Conservation (phyloP, 78 protist genomes). For the Tieghemostelium lacteum region DNA sequence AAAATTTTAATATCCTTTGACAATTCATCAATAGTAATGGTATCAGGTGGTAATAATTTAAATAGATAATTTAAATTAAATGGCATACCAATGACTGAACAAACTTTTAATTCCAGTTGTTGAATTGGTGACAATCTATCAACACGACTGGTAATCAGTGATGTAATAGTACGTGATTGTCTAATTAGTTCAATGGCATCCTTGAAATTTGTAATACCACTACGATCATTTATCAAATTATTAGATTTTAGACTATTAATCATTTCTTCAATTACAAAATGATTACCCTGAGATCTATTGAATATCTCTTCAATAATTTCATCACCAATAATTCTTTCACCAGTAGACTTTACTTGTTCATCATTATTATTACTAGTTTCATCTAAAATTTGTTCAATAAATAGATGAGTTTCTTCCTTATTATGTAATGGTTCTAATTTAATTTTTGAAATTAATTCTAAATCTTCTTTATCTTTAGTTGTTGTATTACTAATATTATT, state of each 20-base stretch:
- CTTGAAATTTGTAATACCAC: neutral
- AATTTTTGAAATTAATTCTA: slow-evolving; percentile 11
- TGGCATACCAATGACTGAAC: slow-evolving; percentile 77
- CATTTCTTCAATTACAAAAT: slow-evolving; percentile 75
- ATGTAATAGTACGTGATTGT: slow-evolving; percentile 57
- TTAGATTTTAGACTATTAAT: slow-evolving; percentile 27
- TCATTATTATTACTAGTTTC: neutral
- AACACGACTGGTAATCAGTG: slow-evolving; percentile 71
- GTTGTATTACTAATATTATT: no score
- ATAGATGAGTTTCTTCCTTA: slow-evolving; percentile 8
- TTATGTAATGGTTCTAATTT: slow-evolving; percentile 42
- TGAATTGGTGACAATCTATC: slow-evolving; percentile 72
- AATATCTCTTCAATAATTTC: slow-evolving; percentile 71
- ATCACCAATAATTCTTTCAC: neutral
- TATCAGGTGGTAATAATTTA: slow-evolving; percentile 16
- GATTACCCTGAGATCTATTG: slow-evolving; percentile 72
- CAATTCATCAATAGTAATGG: slow-evolving; percentile 29
- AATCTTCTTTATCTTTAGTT: no score
- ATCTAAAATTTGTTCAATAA: slow-evolving; percentile 26
- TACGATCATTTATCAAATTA: slow-evolving; percentile 16
- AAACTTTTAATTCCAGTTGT: slow-evolving; percentile 72
- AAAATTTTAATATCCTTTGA: slow-evolving; percentile 13
- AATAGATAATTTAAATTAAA: slow-evolving; percentile 29
- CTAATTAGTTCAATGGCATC: slow-evolving; percentile 48
- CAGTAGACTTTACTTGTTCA: neutral